phyloP scores from a whole-genome alignment of 2,329 filamentous ascomycete species.

The Zymoseptoria ardabiliae region DNA sequence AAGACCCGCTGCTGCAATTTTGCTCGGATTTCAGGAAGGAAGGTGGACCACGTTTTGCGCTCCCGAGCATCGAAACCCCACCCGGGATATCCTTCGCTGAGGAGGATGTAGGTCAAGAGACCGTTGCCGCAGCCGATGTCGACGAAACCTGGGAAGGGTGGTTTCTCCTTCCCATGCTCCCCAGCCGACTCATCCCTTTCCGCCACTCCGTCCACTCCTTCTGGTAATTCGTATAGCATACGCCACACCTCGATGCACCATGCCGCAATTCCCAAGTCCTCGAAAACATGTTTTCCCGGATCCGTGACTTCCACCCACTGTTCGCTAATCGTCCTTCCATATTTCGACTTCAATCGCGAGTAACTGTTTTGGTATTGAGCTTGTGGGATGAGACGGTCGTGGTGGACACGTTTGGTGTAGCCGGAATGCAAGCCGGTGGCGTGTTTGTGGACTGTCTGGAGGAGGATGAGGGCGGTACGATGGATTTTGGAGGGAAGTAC shows the following conservation, averaged over 20 bases:
- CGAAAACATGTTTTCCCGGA: slow-evolving; percentile 86
- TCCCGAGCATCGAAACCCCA: slow-evolving; percentile 88
- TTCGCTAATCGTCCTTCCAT: slow-evolving; percentile 64
- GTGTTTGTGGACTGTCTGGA: slow-evolving; percentile 65
- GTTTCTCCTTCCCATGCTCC: slow-evolving; percentile 10
- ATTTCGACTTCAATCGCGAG: slow-evolving; percentile 66
- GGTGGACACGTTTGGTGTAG: slow-evolving; percentile 74
- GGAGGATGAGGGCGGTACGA: slow-evolving; percentile 61
- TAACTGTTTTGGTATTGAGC: slow-evolving; percentile 76
- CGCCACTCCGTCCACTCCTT: background rate
- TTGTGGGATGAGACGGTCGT: slow-evolving; percentile 74
- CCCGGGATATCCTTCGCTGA: slow-evolving; percentile 71
- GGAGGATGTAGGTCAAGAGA: slow-evolving; percentile 74
- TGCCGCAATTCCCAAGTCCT: slow-evolving; percentile 82
- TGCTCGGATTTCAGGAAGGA: slow-evolving; percentile 45
- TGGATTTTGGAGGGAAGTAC: slow-evolving; percentile 43
- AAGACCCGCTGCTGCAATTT: slow-evolving; percentile 54
- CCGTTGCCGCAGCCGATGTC: slow-evolving; percentile 97
- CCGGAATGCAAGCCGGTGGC: slow-evolving; percentile 57
- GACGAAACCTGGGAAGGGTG: slow-evolving; percentile 75
- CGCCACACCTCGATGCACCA: slow-evolving; percentile 90
- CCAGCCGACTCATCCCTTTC: background rate
- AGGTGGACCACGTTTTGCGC: slow-evolving; percentile 77
- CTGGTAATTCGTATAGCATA: slow-evolving; percentile 59
- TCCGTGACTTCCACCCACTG: slow-evolving; percentile 82